phyloP scores from a whole-genome alignment of 164 flowering plant genomes.

The Macadamia tetraphylla region DNA sequence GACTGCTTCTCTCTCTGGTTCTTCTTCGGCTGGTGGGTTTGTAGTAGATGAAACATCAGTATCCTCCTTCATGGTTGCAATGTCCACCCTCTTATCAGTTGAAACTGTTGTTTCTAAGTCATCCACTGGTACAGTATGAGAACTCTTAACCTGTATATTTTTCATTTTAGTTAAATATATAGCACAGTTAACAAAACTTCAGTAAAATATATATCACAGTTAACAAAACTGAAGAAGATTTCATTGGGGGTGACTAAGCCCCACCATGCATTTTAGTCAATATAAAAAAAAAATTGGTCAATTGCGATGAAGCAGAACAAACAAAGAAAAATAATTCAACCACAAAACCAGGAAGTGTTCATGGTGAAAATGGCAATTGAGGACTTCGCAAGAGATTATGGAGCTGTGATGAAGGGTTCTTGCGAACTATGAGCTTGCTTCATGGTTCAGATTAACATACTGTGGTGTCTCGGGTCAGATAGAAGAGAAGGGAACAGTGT shows the following conservation, averaged over 20 bases:
- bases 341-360: neutral
- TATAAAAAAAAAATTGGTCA: neutral
- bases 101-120: conserved; percentile 7
- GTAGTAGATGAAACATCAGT: neutral
- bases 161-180: neutral
- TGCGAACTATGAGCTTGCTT: neutral
- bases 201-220: too few species aligned
- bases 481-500: neutral
- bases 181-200: neutral
- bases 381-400: neutral
- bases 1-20: conserved; percentile 2
- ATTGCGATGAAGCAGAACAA: neutral
- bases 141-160: conserved; percentile 8
- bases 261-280: neutral
- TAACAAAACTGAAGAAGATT: neutral
- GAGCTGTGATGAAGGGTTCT: neutral
- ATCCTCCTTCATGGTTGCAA: conserved; percentile 5
- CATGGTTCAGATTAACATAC: neutral
- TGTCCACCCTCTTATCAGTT: conserved; percentile 6
- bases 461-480: neutral
- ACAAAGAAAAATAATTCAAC: neutral
- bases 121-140: conserved; percentile 7
- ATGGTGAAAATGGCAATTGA: neutral
- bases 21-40: conserved; percentile 16
- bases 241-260: neutral